Conservation (phyloP, 1,284 basidiomycete species). For the Volvariella surrecta region DNA sequence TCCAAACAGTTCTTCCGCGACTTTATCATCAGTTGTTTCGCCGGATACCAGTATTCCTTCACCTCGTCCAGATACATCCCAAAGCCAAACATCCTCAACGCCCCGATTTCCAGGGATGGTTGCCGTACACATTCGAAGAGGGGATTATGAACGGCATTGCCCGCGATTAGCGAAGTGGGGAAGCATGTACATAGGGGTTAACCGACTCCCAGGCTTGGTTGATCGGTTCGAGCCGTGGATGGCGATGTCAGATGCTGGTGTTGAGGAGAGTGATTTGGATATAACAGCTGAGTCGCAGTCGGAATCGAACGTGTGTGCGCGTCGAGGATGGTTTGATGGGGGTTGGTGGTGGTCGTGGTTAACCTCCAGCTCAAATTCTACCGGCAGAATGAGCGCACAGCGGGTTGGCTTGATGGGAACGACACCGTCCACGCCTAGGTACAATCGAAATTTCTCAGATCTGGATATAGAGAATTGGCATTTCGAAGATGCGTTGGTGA, state of each 20-base stretch:
- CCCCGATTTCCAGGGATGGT: constrained; percentile 43
- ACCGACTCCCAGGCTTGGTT: constrained; percentile 38
- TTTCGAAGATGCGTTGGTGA: not conserved
- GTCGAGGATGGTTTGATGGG: too few relatives aligned
- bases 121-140: constrained; percentile 58
- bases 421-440: not conserved
- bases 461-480: not conserved
- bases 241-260: not conserved
- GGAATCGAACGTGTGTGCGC: not conserved
- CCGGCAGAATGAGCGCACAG: too few relatives aligned
- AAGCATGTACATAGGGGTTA: constrained; percentile 47
- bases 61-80: not conserved
- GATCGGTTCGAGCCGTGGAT: constrained; percentile 37
- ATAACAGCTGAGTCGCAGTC: not conserved
- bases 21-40: too few relatives aligned
- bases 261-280: not conserved
- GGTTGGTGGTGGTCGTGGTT: too few relatives aligned
- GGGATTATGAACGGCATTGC: constrained; percentile 60
- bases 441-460: not conserved
- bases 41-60: not conserved
- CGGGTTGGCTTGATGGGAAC: too few relatives aligned
- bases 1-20: constrained; percentile 9
- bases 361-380: too few relatives aligned
- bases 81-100: not conserved
- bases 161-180: constrained; percentile 41